Evolutionary conservation across 345 rosid genomes (phyloP).

Genomic region (Pistacia vera): DNA sequence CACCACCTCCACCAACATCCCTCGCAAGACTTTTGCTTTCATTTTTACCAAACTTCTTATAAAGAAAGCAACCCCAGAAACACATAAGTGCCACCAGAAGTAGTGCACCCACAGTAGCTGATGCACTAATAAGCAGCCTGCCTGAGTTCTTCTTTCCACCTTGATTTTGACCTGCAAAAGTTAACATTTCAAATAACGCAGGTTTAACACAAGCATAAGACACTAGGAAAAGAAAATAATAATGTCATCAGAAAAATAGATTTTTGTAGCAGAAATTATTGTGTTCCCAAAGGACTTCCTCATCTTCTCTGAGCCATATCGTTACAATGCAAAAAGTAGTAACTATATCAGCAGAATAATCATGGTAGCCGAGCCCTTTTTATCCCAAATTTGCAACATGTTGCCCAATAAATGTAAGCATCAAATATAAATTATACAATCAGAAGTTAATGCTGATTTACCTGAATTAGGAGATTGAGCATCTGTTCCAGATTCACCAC

Average conservation of each 20-base stretch:
- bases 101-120: slow-evolving; percentile 93
- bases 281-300: neutral
- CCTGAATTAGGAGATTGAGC: slow-evolving; percentile 51
- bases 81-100: slow-evolving; percentile 99
- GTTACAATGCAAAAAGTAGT: neutral
- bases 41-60: slow-evolving; percentile 91
- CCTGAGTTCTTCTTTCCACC: slow-evolving; percentile 71
- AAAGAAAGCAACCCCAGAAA: slow-evolving; percentile 98
- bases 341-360: slow-evolving; percentile 2
- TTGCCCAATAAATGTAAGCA: slow-evolving; percentile 9
- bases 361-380: neutral
- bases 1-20: slow-evolving; percentile 87
- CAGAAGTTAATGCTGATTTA: slow-evolving; percentile 26
- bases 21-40: slow-evolving; percentile 72
- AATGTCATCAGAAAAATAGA: slow-evolving; percentile 5
- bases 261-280: slow-evolving; percentile 1
- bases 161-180: slow-evolving; percentile 60
- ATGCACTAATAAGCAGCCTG: slow-evolving; percentile 83
- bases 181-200: slow-evolving; percentile 23
- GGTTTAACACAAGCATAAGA: slow-evolving; percentile 7
- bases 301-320: neutral
- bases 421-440: slow-evolving; percentile 8
- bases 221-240: neutral
- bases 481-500: slow-evolving; percentile 49
- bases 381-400: neutral